A percentile compares a stretch with the other conserved stretches of the same genome.
These are phyloP conservation scores for Hyphopichia burtonii DNA, from an alignment of 1,139 yeast species.

Conservation along the genomic window DNA sequence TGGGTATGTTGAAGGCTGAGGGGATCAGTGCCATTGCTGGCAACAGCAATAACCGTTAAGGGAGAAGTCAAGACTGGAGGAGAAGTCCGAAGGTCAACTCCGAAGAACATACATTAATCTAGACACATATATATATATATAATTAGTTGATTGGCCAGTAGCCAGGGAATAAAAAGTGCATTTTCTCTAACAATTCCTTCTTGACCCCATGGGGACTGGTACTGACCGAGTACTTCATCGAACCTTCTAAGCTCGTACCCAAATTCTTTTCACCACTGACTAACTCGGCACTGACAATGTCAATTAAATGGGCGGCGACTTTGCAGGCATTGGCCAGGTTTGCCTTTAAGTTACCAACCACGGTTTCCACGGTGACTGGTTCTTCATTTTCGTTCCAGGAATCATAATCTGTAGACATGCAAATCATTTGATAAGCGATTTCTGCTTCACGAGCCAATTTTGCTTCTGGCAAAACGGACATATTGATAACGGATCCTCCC, in stretches of 20 bases:
- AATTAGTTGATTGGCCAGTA: constrained; percentile 59
- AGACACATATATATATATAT: background rate
- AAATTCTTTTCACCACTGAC: constrained; percentile 49
- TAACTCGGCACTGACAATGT: constrained; percentile 61
- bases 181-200: constrained; percentile 68
- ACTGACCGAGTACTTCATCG: constrained; percentile 79
- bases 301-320: constrained; percentile 69
- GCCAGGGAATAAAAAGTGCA: constrained; percentile 90
- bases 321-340: constrained; percentile 83
- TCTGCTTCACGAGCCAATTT: constrained; percentile 97
- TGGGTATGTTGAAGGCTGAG: no score
- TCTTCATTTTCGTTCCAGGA: constrained; percentile 97
- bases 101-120: background rate
- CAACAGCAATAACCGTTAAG: no score
- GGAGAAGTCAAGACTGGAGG: no score
- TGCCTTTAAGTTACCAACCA: constrained; percentile 85
- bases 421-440: constrained; percentile 93
- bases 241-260: constrained; percentile 70
- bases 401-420: constrained; percentile 98
- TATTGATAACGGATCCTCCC: constrained; percentile 95
- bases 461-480: constrained; percentile 95
- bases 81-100: no score
- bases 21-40: no score
- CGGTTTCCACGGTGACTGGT: constrained; percentile 96
- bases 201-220: constrained; percentile 78